Base-by-base conservation (phyloP, 2,329 filamentous ascomycete genomes). In the Diaporthe vaccinii region DNA sequence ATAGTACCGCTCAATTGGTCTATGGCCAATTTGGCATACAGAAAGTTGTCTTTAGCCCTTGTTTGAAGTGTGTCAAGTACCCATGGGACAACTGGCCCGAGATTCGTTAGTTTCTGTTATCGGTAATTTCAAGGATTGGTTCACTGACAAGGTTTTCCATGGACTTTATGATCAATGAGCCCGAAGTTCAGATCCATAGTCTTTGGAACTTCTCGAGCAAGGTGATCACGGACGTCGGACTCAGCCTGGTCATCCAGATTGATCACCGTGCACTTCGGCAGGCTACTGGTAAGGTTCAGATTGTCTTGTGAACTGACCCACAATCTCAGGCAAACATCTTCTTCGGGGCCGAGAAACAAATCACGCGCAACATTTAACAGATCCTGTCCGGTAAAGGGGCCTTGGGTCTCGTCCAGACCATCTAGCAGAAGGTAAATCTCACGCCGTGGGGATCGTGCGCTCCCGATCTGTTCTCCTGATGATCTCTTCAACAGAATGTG, bases 381-480 rank as follows among this genome's bases (percentile, higher is more conserved):
- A 31, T 55, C 25, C 4, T 31, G 53, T 28, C 53, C 53, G 2
- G 53, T 55, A 14, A 55, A 55, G 9, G 53, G 17, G 6, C 53
- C 53, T 7, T 55, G 53, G 25, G 53, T 31, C 14, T 55, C 53
- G 10, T 55, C 9, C 2, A 55, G 25, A 55, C 53, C 53, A 31
- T 55, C 53, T 14, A 55, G 25, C 1, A 55, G 53, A 1, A 55
- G 25, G 7, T 55, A 55, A 3, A 55, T 55, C 25, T 20, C 31
- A 17, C 53, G 53, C 3, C 53, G 53, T 7, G 14, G 25, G 53
- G 25, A 17, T 31, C 12, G 12, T 28, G 53, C 2, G 53, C 6
- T 28, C 25, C 2, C 10, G 9, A 0, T 14, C 15, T 55, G 2
- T 31, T 31, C 25, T 20, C 1, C 4, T 2, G n/a, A 14, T 1